Base-by-base conservation (phyloP, 495 filamentous ascomycete species). In the Daldinia decipiens region DNA sequence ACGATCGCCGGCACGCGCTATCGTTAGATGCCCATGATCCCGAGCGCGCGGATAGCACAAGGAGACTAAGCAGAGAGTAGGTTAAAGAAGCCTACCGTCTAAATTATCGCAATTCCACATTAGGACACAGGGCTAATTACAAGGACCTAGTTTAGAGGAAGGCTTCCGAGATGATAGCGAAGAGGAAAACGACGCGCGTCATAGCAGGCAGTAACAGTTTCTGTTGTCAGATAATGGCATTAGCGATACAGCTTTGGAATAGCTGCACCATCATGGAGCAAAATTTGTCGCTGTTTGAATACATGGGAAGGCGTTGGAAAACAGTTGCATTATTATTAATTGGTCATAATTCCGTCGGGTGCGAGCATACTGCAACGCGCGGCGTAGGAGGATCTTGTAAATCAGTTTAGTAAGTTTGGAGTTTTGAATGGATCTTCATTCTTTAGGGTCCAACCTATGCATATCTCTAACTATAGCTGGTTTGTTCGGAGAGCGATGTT, bases 131-230 rank as follows among this genome's bases (percentile, higher is more conserved):
- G 34, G 45, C 74, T 78, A 69, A 78, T 70, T 62, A 45, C 52
- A 29, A 54, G 27, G 27, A 62, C 56, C 39, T 66, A 78, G 76
- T 65, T 62, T 96, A 60, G 93, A 95, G 78, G 87, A 92, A 65
- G 93, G 92, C 1, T 96, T 96, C 75, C 89, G 87, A 82, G 91
- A 93, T 80, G 91, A 93, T 75, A 93, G 92, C 76, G 89, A 92
- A 64, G 86, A 87, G 32, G 91, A 93, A 59, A 65, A 70, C 11
- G 55, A 69, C 31, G 31, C 59, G 39, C 50, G 61, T 24, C 54
- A 36, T 34, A 69, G 15, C 15, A 63, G 69, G 58, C 64, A 72
- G 53, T 75, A 69, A 52, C 34, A 26, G 38, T 11, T 29, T 11
- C 15, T 24, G 17, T 31, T 21, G 38, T n/a, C 26, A 21, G 31